Percentiles rank a stretch among this genome's conserved stretches.
Evolutionary conservation across 2,329 filamentous ascomycete species (phyloP).

Genomic region (Aspergillus aculeatinus): DNA sequence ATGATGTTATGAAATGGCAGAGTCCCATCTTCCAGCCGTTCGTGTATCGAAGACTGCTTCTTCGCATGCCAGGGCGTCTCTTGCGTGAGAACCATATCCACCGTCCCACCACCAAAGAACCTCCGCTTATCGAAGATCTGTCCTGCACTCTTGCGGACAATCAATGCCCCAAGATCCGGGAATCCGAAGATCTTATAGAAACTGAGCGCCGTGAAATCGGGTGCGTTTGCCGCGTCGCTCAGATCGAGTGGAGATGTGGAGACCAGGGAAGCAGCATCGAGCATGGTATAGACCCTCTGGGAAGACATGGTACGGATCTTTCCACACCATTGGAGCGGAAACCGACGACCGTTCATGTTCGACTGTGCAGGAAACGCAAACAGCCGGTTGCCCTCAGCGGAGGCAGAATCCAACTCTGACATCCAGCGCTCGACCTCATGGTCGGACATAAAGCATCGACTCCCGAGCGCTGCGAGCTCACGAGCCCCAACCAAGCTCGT

Average conservation of each 20-base stretch:
- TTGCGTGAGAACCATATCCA: constrained; percentile 80
- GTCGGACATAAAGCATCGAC: constrained; percentile 64
- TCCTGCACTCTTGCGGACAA: constrained; percentile 72
- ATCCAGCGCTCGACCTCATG: constrained; percentile 66
- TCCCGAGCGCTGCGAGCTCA: constrained; percentile 64
- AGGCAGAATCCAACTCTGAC: constrained; percentile 28
- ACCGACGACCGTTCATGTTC: constrained; percentile 80
- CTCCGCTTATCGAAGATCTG: constrained; percentile 63
- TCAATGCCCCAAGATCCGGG: constrained; percentile 80
- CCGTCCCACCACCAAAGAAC: constrained; percentile 94
- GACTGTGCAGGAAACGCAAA: constrained; percentile 91
- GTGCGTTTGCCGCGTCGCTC: constrained; percentile 57
- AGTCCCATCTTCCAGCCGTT: constrained; percentile 86
- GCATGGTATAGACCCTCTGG: constrained; percentile 61
- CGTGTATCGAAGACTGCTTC: constrained; percentile 71
- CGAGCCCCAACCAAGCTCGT: constrained; percentile 83
- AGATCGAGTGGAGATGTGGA: constrained; percentile 77
- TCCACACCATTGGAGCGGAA: constrained; percentile 68
- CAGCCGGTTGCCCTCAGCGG: constrained; percentile 38
- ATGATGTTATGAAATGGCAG: constrained; percentile 87
- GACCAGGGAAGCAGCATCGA: constrained; percentile 80
- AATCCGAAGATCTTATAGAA: constrained; percentile 99
- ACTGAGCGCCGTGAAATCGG: constrained; percentile 85
- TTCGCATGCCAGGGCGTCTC: constrained; percentile 79
- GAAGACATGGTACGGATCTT: constrained; percentile 41